These are phyloP conservation scores for Akanthomyces muscarius DNA, from an alignment of 2,329 filamentous ascomycete species.

Conservation along the genomic window DNA sequence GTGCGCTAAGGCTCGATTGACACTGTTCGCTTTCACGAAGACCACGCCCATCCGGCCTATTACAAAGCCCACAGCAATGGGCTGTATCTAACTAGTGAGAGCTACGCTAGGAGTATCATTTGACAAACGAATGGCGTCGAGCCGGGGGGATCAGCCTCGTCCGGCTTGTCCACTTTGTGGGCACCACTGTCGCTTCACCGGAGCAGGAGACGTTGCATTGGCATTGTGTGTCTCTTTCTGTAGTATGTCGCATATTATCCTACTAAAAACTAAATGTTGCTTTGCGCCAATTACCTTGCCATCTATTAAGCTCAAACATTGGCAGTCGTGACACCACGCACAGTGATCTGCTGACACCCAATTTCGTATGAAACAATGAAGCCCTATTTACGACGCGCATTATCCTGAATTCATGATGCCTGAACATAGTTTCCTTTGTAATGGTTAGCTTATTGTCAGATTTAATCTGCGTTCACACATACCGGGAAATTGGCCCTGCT, in stretches of 20 bases:
- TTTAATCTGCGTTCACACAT: constrained; percentile 29
- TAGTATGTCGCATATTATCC: constrained; percentile 11
- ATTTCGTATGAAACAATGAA: not conserved
- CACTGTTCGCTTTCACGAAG: constrained; percentile 1
- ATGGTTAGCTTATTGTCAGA: constrained; percentile 24
- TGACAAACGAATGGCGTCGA: not conserved
- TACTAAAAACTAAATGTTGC: not conserved
- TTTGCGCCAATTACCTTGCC: constrained; percentile 4
- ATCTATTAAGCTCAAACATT: constrained; percentile 12
- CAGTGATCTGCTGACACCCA: not conserved
- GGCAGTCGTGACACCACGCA: not conserved
- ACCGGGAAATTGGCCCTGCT: constrained; percentile 94
- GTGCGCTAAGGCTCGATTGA: not conserved
- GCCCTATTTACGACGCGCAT: not conserved
- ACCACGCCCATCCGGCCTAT: not conserved
- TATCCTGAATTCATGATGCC: not conserved
- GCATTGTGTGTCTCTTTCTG: not conserved
- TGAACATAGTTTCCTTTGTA: constrained; percentile 18
- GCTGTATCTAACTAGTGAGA: not conserved
- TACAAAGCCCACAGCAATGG: not conserved
- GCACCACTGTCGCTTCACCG: not conserved
- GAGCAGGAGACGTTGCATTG: not conserved
- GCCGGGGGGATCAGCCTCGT: not conserved
- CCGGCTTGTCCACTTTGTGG: not conserved
- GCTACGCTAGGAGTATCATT: not conserved